A percentile compares a stretch with the other conserved stretches of the same genome.
Conservation (phyloP, 192 early-diverging fungal genomes). For the Pilaira anomala region DNA sequence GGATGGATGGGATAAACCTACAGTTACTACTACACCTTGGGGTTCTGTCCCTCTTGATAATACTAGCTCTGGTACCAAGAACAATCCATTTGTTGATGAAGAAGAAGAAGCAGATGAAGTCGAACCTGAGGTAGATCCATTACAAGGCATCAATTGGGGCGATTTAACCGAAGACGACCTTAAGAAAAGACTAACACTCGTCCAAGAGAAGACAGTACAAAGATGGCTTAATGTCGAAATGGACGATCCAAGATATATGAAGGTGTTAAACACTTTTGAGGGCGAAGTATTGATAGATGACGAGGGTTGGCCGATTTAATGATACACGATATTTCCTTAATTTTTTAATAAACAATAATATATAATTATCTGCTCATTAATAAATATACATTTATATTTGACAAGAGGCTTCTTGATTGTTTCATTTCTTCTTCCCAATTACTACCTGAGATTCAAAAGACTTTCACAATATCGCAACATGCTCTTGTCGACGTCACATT, state of each 20-base stretch:
- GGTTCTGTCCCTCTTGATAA: not conserved
- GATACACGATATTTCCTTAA: too few relatives aligned
- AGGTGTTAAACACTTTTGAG: slow-evolving; percentile 22
- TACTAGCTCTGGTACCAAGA: not conserved
- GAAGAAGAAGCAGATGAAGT: slow-evolving; percentile 18
- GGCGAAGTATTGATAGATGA: slow-evolving; percentile 3
- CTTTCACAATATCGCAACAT: too few relatives aligned
- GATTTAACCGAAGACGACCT: slow-evolving; percentile 18
- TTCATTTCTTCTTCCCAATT: too few relatives aligned
- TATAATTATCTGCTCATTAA: too few relatives aligned
- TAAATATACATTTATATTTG: too few relatives aligned
- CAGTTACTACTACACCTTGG: not conserved
- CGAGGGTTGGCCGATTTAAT: slow-evolving; percentile 10
- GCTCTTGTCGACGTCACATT: too few relatives aligned
- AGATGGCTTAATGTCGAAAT: slow-evolving; percentile 24
- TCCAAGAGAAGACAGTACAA: slow-evolving; percentile 17
- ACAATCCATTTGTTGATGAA: not conserved
- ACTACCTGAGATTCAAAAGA: too few relatives aligned
- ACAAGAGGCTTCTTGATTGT: too few relatives aligned
- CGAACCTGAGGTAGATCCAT: slow-evolving; percentile 1
- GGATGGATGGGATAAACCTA: slow-evolving; percentile 21
- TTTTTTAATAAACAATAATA: too few relatives aligned
- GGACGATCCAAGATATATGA: slow-evolving; percentile 22
- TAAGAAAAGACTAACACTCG: slow-evolving; percentile 2
- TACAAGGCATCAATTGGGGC: slow-evolving; percentile 19